A percentile compares a stretch with the other conserved stretches of the same genome.
Evolutionary conservation across 1,139 yeast genomes (phyloP).

Genomic region (Williopsis jadinii): DNA sequence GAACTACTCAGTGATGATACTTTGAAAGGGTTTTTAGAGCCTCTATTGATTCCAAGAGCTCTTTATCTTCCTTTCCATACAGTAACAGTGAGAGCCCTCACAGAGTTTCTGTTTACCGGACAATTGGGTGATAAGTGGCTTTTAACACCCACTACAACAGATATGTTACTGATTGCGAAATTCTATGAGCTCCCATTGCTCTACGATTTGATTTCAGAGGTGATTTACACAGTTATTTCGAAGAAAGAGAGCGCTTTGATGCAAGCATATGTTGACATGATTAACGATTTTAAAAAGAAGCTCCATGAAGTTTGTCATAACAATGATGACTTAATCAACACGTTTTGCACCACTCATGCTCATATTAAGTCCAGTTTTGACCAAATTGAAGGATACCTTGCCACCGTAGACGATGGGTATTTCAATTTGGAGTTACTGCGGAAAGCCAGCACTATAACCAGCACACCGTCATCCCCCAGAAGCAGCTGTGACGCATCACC

Average conservation of each 20-base stretch:
- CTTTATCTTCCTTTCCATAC: constrained; percentile 63
- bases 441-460: constrained; percentile 31
- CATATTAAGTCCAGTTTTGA: constrained; percentile 19
- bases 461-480: constrained; percentile 5
- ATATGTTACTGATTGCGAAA: constrained; percentile 54
- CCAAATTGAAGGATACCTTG: constrained; percentile 35
- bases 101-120: constrained; percentile 72
- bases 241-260: constrained; percentile 51
- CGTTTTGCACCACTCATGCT: constrained; percentile 14
- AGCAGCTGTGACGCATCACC: constrained; percentile 9
- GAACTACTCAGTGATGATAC: constrained; percentile 12
- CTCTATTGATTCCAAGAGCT: constrained; percentile 57
- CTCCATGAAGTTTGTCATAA: constrained; percentile 7
- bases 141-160: constrained; percentile 59
- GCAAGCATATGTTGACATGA: constrained; percentile 27
- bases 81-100: constrained; percentile 52
- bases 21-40: constrained; percentile 33
- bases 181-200: constrained; percentile 60
- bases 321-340: constrained; percentile 9
- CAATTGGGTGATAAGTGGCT: constrained; percentile 72
- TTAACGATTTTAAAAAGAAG: constrained; percentile 11
- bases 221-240: constrained; percentile 61
- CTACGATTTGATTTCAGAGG: constrained; percentile 62
- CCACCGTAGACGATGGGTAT: constrained; percentile 55
- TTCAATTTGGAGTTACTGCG: constrained; percentile 49